phyloP scores from a whole-genome alignment of 768 basidiomycete species.

The Gyrodon lividus region DNA sequence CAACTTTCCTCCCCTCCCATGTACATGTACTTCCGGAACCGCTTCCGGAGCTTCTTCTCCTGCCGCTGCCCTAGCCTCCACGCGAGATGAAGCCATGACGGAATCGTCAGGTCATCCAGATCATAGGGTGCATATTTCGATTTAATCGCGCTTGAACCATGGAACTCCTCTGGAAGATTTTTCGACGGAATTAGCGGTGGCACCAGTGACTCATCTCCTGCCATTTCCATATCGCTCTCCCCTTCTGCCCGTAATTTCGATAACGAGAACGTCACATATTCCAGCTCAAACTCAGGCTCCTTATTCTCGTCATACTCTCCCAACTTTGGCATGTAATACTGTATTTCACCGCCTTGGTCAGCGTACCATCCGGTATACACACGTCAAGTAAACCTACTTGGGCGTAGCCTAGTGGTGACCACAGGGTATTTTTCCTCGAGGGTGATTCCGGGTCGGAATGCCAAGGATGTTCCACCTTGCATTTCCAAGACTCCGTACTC shows the following conservation, averaged over 20 bases:
- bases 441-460: slow-evolving; percentile 64
- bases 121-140: slow-evolving; percentile 65
- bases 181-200: slow-evolving; percentile 59
- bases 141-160: slow-evolving; percentile 39
- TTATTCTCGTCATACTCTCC: slow-evolving; percentile 44
- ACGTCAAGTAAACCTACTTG: slow-evolving; percentile 54
- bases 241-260: slow-evolving; percentile 40
- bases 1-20: slow-evolving; percentile 42
- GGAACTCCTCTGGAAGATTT: slow-evolving; percentile 53
- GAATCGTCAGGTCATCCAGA: slow-evolving; percentile 76
- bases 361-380: slow-evolving; percentile 8
- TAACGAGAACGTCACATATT: slow-evolving; percentile 69
- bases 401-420: slow-evolving; percentile 79
- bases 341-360: slow-evolving; percentile 8
- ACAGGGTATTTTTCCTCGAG: slow-evolving; percentile 64
- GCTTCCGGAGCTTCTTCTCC: slow-evolving; percentile 54
- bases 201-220: slow-evolving; percentile 28
- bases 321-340: slow-evolving; percentile 70
- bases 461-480: slow-evolving; percentile 59
- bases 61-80: slow-evolving; percentile 54
- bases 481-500: slow-evolving; percentile 65
- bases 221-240: slow-evolving; percentile 16
- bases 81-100: slow-evolving; percentile 68
- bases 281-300: slow-evolving; percentile 66
- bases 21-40: slow-evolving; percentile 77